phyloP scores from a whole-genome alignment of 441 rosid genomes.

The Erodium chrysanthum region DNA sequence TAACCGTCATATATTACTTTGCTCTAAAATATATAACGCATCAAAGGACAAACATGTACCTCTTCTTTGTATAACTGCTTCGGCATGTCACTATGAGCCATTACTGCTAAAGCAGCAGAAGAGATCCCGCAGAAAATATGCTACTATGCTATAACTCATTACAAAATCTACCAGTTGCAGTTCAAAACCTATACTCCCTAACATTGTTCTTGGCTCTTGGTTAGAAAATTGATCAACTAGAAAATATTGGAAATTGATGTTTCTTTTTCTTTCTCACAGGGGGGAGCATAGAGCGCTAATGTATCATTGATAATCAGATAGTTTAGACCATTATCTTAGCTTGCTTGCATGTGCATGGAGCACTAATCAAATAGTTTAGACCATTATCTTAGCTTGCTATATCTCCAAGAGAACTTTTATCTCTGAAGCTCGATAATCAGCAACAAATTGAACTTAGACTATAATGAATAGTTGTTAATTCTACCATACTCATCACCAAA shows the following conservation, averaged over 20 bases:
- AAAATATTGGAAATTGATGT: neutral
- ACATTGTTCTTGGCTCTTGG: neutral
- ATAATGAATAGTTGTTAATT: neutral
- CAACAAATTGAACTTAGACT: neutral
- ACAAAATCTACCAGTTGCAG: neutral
- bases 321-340: neutral
- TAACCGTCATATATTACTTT: slow-evolving; percentile 9
- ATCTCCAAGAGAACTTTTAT: neutral
- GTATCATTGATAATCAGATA: neutral
- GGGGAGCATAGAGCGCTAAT: neutral
- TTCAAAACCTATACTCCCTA: neutral
- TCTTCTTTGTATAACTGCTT: slow-evolving; percentile 94
- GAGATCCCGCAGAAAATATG: slow-evolving; percentile 27
- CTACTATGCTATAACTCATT: neutral
- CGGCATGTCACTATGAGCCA: slow-evolving; percentile 86
- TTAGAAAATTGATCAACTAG: neutral
- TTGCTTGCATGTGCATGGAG: neutral
- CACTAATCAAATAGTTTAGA: neutral
- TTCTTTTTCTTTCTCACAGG: neutral
- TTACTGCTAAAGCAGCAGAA: slow-evolving; percentile 48
- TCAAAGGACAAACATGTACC: slow-evolving; percentile 34
- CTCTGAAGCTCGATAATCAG: neutral
- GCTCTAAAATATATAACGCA: slow-evolving; percentile 12
- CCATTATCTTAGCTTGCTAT: no score
- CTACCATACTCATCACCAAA: neutral